Base-by-base conservation (phyloP, 306 rosid genomes). In the Trifolium subterraneum region DNA sequence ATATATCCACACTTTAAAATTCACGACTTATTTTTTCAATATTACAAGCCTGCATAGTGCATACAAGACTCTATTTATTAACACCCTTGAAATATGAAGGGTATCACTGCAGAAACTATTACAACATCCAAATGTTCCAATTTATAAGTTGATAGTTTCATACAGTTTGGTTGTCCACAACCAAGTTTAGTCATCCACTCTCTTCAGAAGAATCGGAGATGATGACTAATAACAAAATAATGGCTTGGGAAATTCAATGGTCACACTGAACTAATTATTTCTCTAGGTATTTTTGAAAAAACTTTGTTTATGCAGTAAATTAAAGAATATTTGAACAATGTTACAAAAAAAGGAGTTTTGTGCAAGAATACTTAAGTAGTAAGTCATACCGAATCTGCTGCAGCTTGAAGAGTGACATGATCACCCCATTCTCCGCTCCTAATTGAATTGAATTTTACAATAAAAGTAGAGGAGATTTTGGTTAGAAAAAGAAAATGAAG, bases 361-460 rank as follows among this genome's bases (percentile, higher is more conserved):
- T 14, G 15, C 78, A 38, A 68, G 48, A 77, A 59, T 64, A 7
- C 52, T 9, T 22, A 11, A 75, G 25, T 66, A 63, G 74, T 35
- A 72, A 76, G 48, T 66, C 77, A 35, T 87, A 89, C 98, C 79
- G 70, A 75, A 84, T 93, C 94, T 59, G 92, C 94, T 69, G 94
- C 94, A 52, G 96, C 97, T 82, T 89, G 97, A 76, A 93, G 89
- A 47, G 94, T 91, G 72, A 93, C 97, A 75, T 90, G 97, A 82
- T 91, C 98, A 18, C 96, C 97, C 97, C 98, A 93, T 76, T 90
- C 96, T 9, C 97, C 93, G 68, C 87, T 89, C 90, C 97, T 93
- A 68, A 74, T 80, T 81, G 61, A 44, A 80, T 72, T 54, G 61
- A 44, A 80, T 72, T 54, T 59, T 18, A 84, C 50, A 70, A 39